phyloP scores from a whole-genome alignment of 202 grass and related monocot species.

The Sporobolus alterniflorus region DNA sequence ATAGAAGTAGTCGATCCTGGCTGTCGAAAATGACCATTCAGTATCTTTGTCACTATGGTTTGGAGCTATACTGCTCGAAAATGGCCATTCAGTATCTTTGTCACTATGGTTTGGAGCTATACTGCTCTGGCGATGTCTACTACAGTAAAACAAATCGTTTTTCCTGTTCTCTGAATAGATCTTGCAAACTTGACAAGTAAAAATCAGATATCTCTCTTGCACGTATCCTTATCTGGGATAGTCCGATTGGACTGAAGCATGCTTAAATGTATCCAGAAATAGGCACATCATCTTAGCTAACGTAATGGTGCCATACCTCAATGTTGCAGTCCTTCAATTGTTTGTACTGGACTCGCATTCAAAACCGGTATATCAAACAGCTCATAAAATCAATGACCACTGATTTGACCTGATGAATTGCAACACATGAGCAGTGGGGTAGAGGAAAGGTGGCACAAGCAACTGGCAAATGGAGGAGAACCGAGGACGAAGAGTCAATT shows the following conservation, averaged over 20 bases:
- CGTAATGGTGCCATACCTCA: background rate
- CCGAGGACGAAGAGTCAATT: slow-evolving; percentile 28
- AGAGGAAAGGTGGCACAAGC: slow-evolving; percentile 38
- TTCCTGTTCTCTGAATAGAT: background rate
- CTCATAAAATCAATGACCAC: background rate
- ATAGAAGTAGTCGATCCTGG: slow-evolving; percentile 18
- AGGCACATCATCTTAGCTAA: background rate
- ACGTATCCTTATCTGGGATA: too few relatives aligned
- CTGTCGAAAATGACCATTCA: slow-evolving; percentile 28
- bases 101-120: background rate
- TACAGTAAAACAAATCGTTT: background rate
- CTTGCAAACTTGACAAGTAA: too few relatives aligned
- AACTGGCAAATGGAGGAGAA: background rate
- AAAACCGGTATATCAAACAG: background rate
- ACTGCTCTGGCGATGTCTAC: background rate
- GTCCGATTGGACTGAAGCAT: background rate
- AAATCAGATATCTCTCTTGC: background rate
- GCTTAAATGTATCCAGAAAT: background rate
- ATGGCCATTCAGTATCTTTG: too few relatives aligned
- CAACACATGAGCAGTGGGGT: background rate
- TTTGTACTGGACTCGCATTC: too few relatives aligned
- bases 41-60: slow-evolving; percentile 14
- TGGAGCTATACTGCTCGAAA: background rate
- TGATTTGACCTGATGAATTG: slow-evolving; percentile 29
- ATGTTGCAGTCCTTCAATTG: background rate